Base-by-base conservation (phyloP, 805 yeast species). In the Kazachstania psychrophila region DNA sequence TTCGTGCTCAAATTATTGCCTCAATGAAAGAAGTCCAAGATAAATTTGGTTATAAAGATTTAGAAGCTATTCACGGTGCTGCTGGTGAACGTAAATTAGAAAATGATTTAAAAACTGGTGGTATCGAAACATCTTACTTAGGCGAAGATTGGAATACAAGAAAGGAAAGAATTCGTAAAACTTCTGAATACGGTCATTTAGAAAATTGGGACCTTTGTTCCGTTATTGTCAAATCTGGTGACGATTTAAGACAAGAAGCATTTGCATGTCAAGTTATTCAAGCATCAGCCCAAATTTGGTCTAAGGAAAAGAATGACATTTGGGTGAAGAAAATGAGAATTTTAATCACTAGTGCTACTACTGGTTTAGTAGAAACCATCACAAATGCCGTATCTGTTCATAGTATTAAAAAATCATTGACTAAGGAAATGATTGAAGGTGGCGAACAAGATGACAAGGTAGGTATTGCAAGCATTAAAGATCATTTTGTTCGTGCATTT, bases 321-420 rank as follows among this genome's bases (percentile, higher is more conserved):
- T 92, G 98, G 97, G 92, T 88, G 3, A 89, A 88, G 49, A 70
- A 79, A 45, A 89, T 92, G 97, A 77, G 85, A 49, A 92, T 92
- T 38, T 66, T 92, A 42, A 79, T 89, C 29, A 92, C 98, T 0
- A 82, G 95, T 48, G 82, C 94, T 2, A 79, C 78, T 37, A 75
- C 96, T 0, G 98, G 97, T 2, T 65, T 92, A 19, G 96, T 92
- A 4, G 97, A 92, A 56, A 92, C 98, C 2, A 92, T 92, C 36
- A 92, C 94, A 3, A 87, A 92, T 61, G 96, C 96, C 0, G 69
- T 89, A 42, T 85, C 96, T 5, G 73, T 92, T 26, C 98, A 92
- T 53, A 88, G 97, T 5, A 85, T 92, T 48, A 92, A 92, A 49
- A 92, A 92, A 56, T 83, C 96, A 0, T 56, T 92, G 34, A 87